Conservation (phyloP, 2,329 filamentous ascomycete species). For the Aspergillus quadricinctus region DNA sequence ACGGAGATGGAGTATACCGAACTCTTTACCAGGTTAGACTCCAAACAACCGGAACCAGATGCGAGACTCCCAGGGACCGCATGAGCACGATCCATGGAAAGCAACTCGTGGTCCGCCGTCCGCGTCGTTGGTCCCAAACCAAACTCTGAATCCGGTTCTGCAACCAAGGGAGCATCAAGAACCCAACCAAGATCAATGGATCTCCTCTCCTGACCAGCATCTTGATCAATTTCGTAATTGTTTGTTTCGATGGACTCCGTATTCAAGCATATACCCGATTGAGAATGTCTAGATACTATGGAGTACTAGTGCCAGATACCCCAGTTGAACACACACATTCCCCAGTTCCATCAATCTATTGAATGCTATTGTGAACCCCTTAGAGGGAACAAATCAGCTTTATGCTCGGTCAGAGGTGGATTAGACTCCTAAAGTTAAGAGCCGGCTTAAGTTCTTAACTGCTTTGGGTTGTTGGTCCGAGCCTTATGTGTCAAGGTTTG, state of each 20-base stretch:
- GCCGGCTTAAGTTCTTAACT: no score
- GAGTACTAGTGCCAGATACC: background rate
- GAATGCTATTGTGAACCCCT: background rate
- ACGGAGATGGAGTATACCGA: background rate
- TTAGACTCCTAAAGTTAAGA: no score
- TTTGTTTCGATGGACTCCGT: no score
- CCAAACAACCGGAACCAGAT: background rate
- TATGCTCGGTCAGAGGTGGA: background rate
- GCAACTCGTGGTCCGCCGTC: background rate
- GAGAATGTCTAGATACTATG: background rate
- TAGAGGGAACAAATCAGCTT: background rate
- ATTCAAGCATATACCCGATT: background rate
- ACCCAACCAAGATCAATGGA: no score
- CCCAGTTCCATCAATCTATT: background rate
- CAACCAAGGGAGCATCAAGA: background rate
- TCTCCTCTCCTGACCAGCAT: no score
- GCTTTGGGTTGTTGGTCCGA: no score
- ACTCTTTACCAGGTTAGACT: background rate
- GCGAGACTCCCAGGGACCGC: background rate
- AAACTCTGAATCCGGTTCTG: background rate
- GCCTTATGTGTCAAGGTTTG: no score
- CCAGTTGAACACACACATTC: background rate
- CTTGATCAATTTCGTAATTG: no score
- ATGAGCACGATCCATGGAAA: background rate
- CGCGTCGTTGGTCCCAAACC: background rate